Percentiles rank a stretch among this genome's conserved stretches.
Evolutionary conservation across 208 protist genomes (phyloP).

Genomic region (Wallacemonas sp.): DNA sequence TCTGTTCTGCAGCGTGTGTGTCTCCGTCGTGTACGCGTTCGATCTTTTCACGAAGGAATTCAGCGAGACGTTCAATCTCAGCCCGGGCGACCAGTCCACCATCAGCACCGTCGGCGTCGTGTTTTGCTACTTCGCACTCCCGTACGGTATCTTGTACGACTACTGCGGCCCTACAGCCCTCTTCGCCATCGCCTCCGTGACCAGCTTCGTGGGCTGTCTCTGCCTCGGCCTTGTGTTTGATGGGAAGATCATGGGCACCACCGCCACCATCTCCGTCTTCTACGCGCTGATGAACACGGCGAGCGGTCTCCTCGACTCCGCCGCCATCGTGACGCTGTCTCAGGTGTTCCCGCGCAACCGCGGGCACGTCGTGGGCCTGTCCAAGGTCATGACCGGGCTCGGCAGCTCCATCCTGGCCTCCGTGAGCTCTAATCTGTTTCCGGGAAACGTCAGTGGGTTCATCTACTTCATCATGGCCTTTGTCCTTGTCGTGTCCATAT

Average conservation of each 20-base stretch:
- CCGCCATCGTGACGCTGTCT: conserved; percentile 49
- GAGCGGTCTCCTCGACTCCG: conserved; percentile 51
- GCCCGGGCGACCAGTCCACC: conserved; percentile 56
- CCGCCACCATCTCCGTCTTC: conserved; percentile 57
- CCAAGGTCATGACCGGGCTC: conserved; percentile 71
- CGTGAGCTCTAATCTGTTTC: conserved; percentile 52
- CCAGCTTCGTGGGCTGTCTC: conserved; percentile 40
- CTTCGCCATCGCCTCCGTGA: conserved; percentile 32
- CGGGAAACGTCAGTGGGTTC: conserved; percentile 45
- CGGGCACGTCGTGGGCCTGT: conserved; percentile 50
- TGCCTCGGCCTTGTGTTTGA: conserved; percentile 46
- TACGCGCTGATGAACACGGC: conserved; percentile 63
- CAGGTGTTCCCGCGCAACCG: conserved; percentile 68
- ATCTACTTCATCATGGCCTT: conserved; percentile 76
- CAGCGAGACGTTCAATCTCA: conserved; percentile 33
- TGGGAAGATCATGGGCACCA: conserved; percentile 43
- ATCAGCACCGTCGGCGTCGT: conserved; percentile 65
- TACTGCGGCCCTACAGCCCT: conserved; percentile 40
- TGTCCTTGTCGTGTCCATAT: conserved; percentile 29
- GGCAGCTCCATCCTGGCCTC: conserved; percentile 62
- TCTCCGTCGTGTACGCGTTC: conserved; percentile 62
- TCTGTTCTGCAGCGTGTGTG: conserved; percentile 64
- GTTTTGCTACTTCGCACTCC: conserved; percentile 68
- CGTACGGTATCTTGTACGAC: conserved; percentile 64
- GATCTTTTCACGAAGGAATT: conserved; percentile 63